phyloP scores from a whole-genome alignment of 179 eudicot genomes.

The Beta corolliflora region DNA sequence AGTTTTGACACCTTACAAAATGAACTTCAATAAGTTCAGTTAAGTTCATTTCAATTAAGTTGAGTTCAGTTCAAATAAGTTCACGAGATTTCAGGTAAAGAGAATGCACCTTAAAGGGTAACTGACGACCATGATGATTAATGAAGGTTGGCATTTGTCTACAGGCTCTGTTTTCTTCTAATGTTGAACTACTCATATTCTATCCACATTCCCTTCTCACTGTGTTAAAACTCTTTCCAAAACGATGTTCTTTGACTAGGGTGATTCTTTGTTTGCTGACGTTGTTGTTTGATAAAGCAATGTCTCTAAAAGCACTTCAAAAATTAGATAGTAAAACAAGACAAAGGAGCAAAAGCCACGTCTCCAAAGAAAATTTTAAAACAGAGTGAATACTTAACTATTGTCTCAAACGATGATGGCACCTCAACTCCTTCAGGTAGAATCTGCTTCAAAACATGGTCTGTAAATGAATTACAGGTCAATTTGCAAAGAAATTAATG shows the following conservation, averaged over 20 bases:
- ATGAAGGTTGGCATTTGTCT: not conserved
- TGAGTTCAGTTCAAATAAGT: too few species aligned
- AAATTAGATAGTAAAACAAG: conserved; percentile 6
- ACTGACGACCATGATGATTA: not conserved
- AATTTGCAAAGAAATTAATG: conserved; percentile 11
- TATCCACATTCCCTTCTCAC: not conserved
- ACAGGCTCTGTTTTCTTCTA: not conserved
- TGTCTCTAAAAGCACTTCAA: not conserved
- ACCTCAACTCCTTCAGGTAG: conserved; percentile 87
- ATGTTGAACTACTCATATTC: not conserved
- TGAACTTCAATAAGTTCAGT: too few species aligned
- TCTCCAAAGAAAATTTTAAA: not conserved
- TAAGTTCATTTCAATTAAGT: too few species aligned
- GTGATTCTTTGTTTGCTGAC: not conserved
- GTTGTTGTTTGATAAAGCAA: not conserved
- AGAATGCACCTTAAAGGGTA: too few species aligned
- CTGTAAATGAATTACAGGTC: conserved; percentile 42
- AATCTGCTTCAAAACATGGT: conserved; percentile 91
- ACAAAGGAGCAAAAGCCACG: not conserved
- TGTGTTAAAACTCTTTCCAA: not conserved
- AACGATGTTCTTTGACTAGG: not conserved
- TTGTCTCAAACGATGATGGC: conserved; percentile 96
- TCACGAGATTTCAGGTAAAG: too few species aligned
- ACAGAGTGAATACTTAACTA: conserved; percentile 72
- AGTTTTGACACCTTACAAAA: too few species aligned